Evolutionary conservation across 2,329 filamentous ascomycete genomes (phyloP).

Genomic region (Aureobasidium sp.): DNA sequence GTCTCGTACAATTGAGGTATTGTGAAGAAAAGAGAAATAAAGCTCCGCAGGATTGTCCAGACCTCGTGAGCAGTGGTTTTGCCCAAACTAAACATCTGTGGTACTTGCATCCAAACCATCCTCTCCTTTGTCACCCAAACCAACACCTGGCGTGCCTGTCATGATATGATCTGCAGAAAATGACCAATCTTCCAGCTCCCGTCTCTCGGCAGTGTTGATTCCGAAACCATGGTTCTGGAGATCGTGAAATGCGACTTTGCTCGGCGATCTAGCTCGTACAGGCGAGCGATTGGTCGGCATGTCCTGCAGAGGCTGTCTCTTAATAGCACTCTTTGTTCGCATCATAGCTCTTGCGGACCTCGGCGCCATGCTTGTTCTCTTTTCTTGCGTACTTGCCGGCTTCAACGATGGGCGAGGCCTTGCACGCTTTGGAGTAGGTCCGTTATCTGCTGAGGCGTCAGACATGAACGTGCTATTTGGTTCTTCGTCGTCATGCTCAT

Average conservation of each 20-base stretch:
- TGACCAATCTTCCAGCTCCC: conserved; percentile 18
- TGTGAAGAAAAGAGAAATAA: not conserved
- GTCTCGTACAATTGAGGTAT: not conserved
- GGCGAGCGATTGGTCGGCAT: conserved; percentile 25
- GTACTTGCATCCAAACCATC: conserved; percentile 14
- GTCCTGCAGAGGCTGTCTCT: conserved; percentile 23
- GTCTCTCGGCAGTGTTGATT: conserved; percentile 12
- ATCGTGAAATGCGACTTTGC: conserved; percentile 18
- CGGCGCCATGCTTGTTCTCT: conserved; percentile 20
- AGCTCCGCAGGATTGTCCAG: not conserved
- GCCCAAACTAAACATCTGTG: conserved; percentile 13
- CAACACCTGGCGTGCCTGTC: conserved; percentile 17
- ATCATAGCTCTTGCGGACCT: conserved; percentile 19
- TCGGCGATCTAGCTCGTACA: conserved; percentile 21
- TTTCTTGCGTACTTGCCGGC: conserved; percentile 26
- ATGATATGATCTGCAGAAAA: conserved; percentile 16
- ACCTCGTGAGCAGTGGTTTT: not conserved
- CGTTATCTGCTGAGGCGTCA: conserved; percentile 27
- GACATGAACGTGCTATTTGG: conserved; percentile 22
- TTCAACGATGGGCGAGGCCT: conserved; percentile 31
- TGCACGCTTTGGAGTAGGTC: conserved; percentile 37
- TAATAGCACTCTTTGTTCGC: conserved; percentile 18
- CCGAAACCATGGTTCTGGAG: not conserved
- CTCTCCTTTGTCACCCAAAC: not conserved
- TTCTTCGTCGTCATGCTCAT: conserved; percentile 15